phyloP scores from a whole-genome alignment of 2,329 filamentous ascomycete species.

The Cordyceps javanica region DNA sequence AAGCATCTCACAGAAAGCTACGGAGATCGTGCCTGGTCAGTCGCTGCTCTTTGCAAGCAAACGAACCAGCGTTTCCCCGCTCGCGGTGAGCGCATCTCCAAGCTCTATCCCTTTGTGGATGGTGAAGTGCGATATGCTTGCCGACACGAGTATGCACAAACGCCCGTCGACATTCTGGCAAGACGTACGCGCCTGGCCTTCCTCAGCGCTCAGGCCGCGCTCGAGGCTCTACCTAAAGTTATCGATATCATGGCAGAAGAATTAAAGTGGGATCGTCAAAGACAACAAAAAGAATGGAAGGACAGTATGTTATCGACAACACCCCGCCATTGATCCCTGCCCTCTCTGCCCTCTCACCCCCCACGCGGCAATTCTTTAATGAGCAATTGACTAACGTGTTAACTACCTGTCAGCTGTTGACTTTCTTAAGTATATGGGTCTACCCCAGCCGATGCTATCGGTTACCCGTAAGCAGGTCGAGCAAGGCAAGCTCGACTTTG shows the following conservation, averaged over 20 bases:
- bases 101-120: constrained; percentile 84
- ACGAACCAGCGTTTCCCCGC: constrained; percentile 78
- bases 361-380: neutral
- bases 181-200: constrained; percentile 81
- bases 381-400: constrained; percentile 7
- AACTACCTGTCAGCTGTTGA: constrained; percentile 40
- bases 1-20: constrained; percentile 84
- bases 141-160: constrained; percentile 85
- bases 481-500: constrained; percentile 52
- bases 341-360: neutral
- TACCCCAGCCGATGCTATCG: constrained; percentile 53
- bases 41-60: constrained; percentile 71
- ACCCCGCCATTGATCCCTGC: neutral
- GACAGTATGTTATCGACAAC: constrained; percentile 48
- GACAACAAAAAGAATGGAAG: constrained; percentile 77
- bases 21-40: constrained; percentile 87
- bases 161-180: constrained; percentile 80
- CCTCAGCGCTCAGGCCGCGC: constrained; percentile 82
- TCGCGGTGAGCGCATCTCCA: constrained; percentile 70
- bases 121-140: constrained; percentile 87
- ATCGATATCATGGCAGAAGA: constrained; percentile 88
- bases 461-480: constrained; percentile 56
- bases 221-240: constrained; percentile 76
- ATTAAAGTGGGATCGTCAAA: constrained; percentile 65
- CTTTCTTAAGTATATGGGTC: constrained; percentile 59